Conservation (phyloP, 108 stramenopile genomes). For the Conticribra weissflogii region DNA sequence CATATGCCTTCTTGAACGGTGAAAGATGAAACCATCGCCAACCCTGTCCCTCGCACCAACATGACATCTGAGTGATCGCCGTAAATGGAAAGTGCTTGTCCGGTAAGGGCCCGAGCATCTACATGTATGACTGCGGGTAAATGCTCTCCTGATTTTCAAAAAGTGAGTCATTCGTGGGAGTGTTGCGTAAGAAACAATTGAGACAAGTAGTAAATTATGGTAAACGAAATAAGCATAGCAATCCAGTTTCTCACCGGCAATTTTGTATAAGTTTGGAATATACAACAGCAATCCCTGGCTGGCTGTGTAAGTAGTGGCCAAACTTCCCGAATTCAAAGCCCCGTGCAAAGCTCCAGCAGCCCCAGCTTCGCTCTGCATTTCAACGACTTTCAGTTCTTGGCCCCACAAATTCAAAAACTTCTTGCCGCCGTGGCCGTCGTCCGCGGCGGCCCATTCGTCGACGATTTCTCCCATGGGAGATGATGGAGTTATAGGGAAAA, state of each 20-base stretch:
- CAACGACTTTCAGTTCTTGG: constrained; percentile 62
- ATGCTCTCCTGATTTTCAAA: constrained; percentile 62
- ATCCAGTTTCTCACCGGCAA: constrained; percentile 42
- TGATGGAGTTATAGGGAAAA: constrained; percentile 67
- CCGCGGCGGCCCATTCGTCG: constrained; percentile 58
- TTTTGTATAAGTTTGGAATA: constrained; percentile 73
- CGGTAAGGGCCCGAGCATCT: constrained; percentile 62
- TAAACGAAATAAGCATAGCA: too few relatives aligned
- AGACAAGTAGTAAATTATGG: too few relatives aligned
- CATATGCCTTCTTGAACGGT: constrained; percentile 70
- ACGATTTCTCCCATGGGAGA: constrained; percentile 69
- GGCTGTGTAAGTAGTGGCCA: constrained; percentile 66
- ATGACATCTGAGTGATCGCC: constrained; percentile 72
- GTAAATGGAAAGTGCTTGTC: constrained; percentile 65
- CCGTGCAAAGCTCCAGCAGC: constrained; percentile 71
- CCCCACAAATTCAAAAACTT: constrained; percentile 57
- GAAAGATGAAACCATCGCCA: constrained; percentile 63
- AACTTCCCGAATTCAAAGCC: constrained; percentile 56
- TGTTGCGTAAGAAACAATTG: too few relatives aligned
- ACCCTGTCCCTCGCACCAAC: constrained; percentile 62
- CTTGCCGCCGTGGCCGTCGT: constrained; percentile 38
- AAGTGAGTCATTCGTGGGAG: too few relatives aligned
- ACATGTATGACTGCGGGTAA: constrained; percentile 71
- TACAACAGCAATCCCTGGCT: constrained; percentile 64
- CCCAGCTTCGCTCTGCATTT: constrained; percentile 67